Percentiles rank a stretch among this genome's conserved stretches.
Evolutionary conservation across 1,284 basidiomycete species (phyloP).

Genomic region (Microbotryum saponariae): DNA sequence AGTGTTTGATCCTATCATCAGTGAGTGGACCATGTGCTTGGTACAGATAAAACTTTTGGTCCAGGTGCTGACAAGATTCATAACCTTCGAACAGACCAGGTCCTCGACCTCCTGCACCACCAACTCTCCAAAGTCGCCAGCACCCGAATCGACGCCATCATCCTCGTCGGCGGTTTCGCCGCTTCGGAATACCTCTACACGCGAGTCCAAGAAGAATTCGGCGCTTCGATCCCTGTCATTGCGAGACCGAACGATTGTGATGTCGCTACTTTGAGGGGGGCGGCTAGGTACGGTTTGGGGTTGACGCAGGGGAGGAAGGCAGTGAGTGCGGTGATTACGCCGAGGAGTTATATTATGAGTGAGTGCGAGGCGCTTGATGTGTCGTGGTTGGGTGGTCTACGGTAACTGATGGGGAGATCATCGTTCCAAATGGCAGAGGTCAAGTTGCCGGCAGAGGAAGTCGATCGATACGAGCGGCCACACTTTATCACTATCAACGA

Average conservation of each 20-base stretch:
- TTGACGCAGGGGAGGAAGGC: conserved; percentile 49
- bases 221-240: conserved; percentile 57
- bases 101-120: conserved; percentile 63
- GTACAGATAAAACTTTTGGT: too few species aligned
- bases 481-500: conserved; percentile 68
- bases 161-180: conserved; percentile 76
- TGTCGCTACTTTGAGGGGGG: conserved; percentile 70
- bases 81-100: conserved; percentile 44
- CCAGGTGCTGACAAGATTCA: background rate
- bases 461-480: conserved; percentile 67
- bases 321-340: conserved; percentile 67
- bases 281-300: conserved; percentile 69
- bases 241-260: conserved; percentile 70
- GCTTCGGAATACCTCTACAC: conserved; percentile 70
- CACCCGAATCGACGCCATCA: conserved; percentile 62
- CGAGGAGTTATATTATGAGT: conserved; percentile 75
- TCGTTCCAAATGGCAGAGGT: conserved; percentile 47
- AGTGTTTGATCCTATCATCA: conserved; percentile 70
- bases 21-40: background rate
- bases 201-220: conserved; percentile 61
- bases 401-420: background rate
- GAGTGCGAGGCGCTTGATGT: conserved; percentile 17
- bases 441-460: conserved; percentile 69
- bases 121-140: conserved; percentile 55
- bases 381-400: too few species aligned